phyloP scores from a whole-genome alignment of 225 moss, liverwort and hornwort species.

The Marchantia polymorpha region DNA sequence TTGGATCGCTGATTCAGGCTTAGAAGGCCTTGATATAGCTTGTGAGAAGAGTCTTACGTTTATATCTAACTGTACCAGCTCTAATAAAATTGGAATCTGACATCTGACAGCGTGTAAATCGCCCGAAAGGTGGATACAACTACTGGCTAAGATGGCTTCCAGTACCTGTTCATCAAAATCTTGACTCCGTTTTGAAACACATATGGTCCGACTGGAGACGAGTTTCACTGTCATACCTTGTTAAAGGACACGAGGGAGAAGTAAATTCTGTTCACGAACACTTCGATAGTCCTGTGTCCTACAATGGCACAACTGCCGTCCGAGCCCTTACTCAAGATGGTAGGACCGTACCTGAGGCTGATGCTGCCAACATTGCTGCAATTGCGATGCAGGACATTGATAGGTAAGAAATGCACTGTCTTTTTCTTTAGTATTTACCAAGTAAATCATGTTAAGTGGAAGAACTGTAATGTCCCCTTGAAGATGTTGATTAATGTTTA shows the following conservation, averaged over 20 bases:
- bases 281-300: conserved; percentile 36
- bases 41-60: background rate
- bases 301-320: conserved; percentile 57
- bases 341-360: conserved; percentile 62
- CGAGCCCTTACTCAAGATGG: conserved; percentile 57
- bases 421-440: background rate
- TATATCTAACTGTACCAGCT: background rate
- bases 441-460: background rate
- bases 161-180: conserved; percentile 76
- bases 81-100: background rate
- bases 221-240: conserved; percentile 58
- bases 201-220: conserved; percentile 83
- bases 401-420: conserved; percentile 41
- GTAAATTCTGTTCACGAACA: conserved; percentile 55
- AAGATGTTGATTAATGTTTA: background rate
- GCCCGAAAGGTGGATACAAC: conserved; percentile 86
- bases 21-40: background rate
- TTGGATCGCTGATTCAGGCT: background rate
- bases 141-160: conserved; percentile 90
- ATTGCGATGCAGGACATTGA: conserved; percentile 65
- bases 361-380: conserved; percentile 77
- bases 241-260: conserved; percentile 56
- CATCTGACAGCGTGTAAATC: conserved; percentile 63
- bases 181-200: conserved; percentile 67
- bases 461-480: background rate